Percentiles rank a stretch among this genome's conserved stretches.
phyloP scores from a whole-genome alignment of 352 stramenopile species.

The Phytophthora podocarpi region DNA sequence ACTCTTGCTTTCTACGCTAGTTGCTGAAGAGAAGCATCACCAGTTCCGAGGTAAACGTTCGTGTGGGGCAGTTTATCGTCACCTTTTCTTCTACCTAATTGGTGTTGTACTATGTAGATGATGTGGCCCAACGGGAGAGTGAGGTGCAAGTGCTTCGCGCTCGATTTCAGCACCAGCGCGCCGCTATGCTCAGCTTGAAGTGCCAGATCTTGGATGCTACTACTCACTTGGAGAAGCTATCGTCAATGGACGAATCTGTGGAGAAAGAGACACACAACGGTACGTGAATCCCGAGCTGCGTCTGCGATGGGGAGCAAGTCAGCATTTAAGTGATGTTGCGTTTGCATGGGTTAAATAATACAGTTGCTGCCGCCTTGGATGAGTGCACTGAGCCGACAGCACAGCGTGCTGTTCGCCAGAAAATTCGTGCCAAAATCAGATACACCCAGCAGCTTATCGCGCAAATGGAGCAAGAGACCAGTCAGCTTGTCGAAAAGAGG shows the following conservation, averaged over 20 bases:
- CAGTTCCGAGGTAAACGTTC: slow-evolving; percentile 39
- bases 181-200: slow-evolving; percentile 39
- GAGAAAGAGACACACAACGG: slow-evolving; percentile 24
- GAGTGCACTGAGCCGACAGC: slow-evolving; percentile 26
- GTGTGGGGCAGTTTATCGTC: not conserved
- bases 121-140: slow-evolving; percentile 34
- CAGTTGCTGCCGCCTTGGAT: slow-evolving; percentile 25
- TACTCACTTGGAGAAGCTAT: slow-evolving; percentile 28
- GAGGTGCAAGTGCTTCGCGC: slow-evolving; percentile 37
- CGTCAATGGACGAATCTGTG: slow-evolving; percentile 10
- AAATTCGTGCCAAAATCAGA: slow-evolving; percentile 50
- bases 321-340: not conserved
- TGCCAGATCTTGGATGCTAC: slow-evolving; percentile 32
- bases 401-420: slow-evolving; percentile 38
- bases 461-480: slow-evolving; percentile 44
- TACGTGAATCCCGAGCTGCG: slow-evolving; percentile 4
- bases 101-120: slow-evolving; percentile 38
- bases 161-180: slow-evolving; percentile 37
- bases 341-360: not conserved
- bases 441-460: slow-evolving; percentile 48
- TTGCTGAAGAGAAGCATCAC: slow-evolving; percentile 47
- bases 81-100: not conserved
- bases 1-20: slow-evolving; percentile 24
- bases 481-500: slow-evolving; percentile 28
- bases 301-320: not conserved